Base-by-base conservation (phyloP, 2,329 filamentous ascomycete species). In the Claviceps humidiphila region DNA sequence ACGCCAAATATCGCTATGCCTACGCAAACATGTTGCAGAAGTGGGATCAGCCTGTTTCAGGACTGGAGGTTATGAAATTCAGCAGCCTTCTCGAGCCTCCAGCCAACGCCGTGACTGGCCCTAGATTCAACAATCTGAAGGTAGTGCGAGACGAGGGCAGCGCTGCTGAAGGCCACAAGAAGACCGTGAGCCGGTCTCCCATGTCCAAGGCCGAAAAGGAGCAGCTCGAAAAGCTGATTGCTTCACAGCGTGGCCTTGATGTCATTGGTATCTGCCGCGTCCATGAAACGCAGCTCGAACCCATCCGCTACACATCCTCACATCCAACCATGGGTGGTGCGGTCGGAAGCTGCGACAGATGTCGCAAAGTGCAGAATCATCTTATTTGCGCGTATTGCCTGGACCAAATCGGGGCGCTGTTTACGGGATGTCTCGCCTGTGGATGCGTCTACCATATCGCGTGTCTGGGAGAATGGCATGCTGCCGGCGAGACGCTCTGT, bases 1-100 rank as follows among this genome's bases (percentile, higher is more conserved):
- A 81, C 56, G 72, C 74, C n/a, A 72, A 70, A 58, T 86, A 85
- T 60, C 77, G 82, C 39, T 77, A 79, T 54, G 74, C 76, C 1
- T 86, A 86, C 58, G 81, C 82, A n/a, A 80, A 84, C 64, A 75
- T 85, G 66, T 71, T 86, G 3, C 81, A 82, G 57, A 77, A 80
- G 66, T 85, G 82, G 82, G 71, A 74, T 2, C 75, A 81, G 52
- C 80, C 80, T 0, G 66, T 85, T 4, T 74, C 78, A 37, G 73
- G 81, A 17, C 72, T 85, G 1, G 82, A 86, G 61, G 76, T 86
- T 30, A 73, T 85, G 66, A 85, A 86, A 60, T 85, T 85, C 60
- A 84, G 84, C 56, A 74, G 79, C 4, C 68, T 85, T 41, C 76
- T 76, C 51, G 75, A 77, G 26, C 71, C 74, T 47, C 59, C 47